Evolutionary conservation across 306 rosid genomes (phyloP).

Genomic region (Rosa chinensis): DNA sequence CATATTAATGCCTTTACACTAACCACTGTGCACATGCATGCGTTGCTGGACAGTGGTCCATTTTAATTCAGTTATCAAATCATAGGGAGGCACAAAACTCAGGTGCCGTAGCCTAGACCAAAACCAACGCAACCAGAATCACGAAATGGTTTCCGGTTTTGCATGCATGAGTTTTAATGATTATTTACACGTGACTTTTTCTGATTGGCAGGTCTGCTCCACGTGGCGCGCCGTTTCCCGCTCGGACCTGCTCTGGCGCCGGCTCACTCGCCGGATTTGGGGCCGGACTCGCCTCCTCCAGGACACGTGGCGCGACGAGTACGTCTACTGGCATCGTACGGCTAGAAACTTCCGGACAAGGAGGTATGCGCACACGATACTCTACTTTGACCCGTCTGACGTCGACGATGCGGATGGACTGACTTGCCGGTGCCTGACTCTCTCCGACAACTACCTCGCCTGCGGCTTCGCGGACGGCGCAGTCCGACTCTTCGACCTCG

Average conservation of each 20-base stretch:
- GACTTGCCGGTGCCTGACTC: constrained; percentile 68
- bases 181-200: constrained; percentile 2
- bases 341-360: constrained; percentile 48
- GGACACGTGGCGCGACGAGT: constrained; percentile 70
- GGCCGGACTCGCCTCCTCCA: constrained; percentile 40
- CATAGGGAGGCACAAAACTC: background rate
- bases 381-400: constrained; percentile 43
- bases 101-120: background rate
- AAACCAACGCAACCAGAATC: background rate
- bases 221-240: constrained; percentile 81
- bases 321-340: constrained; percentile 62
- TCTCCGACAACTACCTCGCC: constrained; percentile 64
- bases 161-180: background rate
- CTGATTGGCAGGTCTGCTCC: constrained; percentile 64
- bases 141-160: no score
- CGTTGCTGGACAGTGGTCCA: no score
- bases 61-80: background rate
- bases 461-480: constrained; percentile 86
- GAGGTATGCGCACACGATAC: constrained; percentile 19
- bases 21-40: background rate
- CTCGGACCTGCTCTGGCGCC: constrained; percentile 62
- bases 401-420: constrained; percentile 34
- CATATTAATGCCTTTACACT: background rate
- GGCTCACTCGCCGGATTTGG: constrained; percentile 59
- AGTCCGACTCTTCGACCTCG: constrained; percentile 64